Base-by-base conservation (phyloP, 129 eudicot genomes). In the Tanacetum coccineum region DNA sequence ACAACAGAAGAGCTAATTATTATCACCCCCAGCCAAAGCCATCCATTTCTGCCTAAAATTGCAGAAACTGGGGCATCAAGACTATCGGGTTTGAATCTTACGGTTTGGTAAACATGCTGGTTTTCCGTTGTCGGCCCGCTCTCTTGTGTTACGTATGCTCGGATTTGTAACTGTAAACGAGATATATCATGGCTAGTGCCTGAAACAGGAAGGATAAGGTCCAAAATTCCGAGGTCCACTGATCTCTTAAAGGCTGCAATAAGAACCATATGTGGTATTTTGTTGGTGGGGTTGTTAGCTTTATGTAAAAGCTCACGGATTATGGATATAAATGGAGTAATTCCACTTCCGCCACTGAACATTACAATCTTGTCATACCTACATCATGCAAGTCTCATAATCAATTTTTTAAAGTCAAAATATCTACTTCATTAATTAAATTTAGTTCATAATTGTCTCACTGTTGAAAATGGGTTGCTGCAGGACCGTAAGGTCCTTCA, bases 401-500 rank as follows among this genome's bases (percentile, higher is more conserved):
- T 63, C 9, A 22, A 9, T 50, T n/a, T 55, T 26, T 42, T 76
- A 32, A 22, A 26, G 21, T 28, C 28, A 30, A 50, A n/a, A 30
- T 25, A 3, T 46, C 12, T 6, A 22, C 11, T 53, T 22, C 12
- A 0, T 49, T 19, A 19, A 20, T 28, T 65, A 47, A 21, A 20
- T 64, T 67, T 36, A 36, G 10, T 36, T 36, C 6, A 36, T 36
- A 36, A 55, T 60, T 22, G 55, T 17, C 79, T 26, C 61, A 87
- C 90, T 80, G 78, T 26, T 84, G 70, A 46, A 78, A 80, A 59
- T 74, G 59, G 47, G 70, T 70, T 21, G 86, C 70, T 20, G 87
- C 54, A 75, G 86, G 95, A 47, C 91, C 88, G 12, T 88, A 88
- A 0, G 91, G 96, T 58, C 96, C 96, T 76, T 88, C 91, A 3